Percentiles rank a stretch among this genome's conserved stretches.
phyloP scores from a whole-genome alignment of 805 yeast genomes.

The Teunomyces funiuensis region DNA sequence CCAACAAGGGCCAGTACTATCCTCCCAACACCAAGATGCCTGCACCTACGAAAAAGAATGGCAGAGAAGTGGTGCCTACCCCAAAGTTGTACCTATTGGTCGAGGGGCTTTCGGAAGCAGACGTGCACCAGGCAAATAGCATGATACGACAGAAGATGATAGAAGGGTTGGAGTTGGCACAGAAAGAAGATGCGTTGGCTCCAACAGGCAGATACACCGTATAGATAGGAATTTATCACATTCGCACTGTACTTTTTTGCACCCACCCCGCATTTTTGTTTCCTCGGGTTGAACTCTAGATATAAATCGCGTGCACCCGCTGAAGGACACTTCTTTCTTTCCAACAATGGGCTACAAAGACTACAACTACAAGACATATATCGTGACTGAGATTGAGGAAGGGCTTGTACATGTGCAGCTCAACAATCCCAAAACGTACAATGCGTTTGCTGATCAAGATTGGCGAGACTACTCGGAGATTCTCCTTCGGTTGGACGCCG shows the following conservation, averaged over 20 bases:
- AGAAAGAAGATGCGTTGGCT: conserved; percentile 41
- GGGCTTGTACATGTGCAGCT: conserved; percentile 58
- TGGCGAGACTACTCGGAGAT: conserved; percentile 59
- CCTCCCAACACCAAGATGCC: conserved; percentile 41
- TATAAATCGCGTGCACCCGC: too few species aligned
- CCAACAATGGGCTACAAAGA: conserved; percentile 11
- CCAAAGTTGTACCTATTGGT: conserved; percentile 76
- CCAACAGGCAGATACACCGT: conserved; percentile 53
- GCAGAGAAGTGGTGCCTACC: conserved; percentile 50
- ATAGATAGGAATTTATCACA: conserved; percentile 12
- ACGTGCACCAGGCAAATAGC: conserved; percentile 60
- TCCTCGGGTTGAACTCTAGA: background rate
- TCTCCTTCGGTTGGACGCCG: conserved; percentile 44
- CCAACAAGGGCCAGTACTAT: conserved; percentile 77
- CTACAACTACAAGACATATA: conserved; percentile 27
- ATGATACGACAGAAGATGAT: conserved; percentile 54
- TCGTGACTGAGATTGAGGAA: conserved; percentile 42
- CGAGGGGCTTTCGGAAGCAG: conserved; percentile 66
- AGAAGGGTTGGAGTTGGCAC: conserved; percentile 54
- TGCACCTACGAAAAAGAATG: conserved; percentile 50
- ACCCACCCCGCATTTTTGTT: conserved; percentile 3
- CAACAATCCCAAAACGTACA: conserved; percentile 59
- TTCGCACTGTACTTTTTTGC: background rate
- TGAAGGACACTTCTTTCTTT: background rate
- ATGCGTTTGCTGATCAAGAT: conserved; percentile 55